Evolutionary conservation across 352 stramenopile species (phyloP).

Genomic region (Phytophthora pistaciae): DNA sequence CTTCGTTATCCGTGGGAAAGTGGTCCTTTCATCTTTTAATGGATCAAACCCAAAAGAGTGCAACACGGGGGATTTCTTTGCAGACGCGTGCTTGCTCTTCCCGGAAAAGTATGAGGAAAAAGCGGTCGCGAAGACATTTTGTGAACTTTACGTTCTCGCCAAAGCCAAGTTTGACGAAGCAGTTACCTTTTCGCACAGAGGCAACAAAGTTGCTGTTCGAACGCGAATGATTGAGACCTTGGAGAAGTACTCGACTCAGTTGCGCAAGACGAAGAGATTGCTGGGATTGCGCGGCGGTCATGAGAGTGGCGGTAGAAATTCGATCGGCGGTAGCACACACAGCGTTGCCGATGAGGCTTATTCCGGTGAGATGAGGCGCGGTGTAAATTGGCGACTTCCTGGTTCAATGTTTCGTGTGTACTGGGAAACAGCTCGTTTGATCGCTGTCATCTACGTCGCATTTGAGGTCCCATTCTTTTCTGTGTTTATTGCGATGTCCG

Average conservation of each 20-base stretch:
- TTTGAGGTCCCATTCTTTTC: slow-evolving; percentile 82
- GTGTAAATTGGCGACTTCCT: slow-evolving; percentile 53
- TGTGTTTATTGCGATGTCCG: slow-evolving; percentile 72
- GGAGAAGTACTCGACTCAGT: slow-evolving; percentile 71
- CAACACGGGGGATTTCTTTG: slow-evolving; percentile 76
- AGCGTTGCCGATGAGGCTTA: slow-evolving; percentile 2
- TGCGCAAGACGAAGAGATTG: slow-evolving; percentile 83
- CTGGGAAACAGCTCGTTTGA: slow-evolving; percentile 65
- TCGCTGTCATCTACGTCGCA: slow-evolving; percentile 58
- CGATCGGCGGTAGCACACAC: slow-evolving; percentile 7
- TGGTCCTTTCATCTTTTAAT: slow-evolving; percentile 65
- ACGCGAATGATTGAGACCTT: slow-evolving; percentile 56
- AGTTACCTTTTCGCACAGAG: slow-evolving; percentile 64
- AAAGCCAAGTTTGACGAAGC: slow-evolving; percentile 74
- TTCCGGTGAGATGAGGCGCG: slow-evolving; percentile 5
- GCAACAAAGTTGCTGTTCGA: slow-evolving; percentile 37
- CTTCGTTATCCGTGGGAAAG: slow-evolving; percentile 73
- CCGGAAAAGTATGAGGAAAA: slow-evolving; percentile 78
- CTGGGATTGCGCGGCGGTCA: slow-evolving; percentile 60
- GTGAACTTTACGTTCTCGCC: slow-evolving; percentile 80
- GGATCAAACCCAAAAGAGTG: slow-evolving; percentile 63
- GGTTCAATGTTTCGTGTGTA: slow-evolving; percentile 62
- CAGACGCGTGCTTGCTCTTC: slow-evolving; percentile 63
- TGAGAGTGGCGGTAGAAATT: slow-evolving; percentile 27
- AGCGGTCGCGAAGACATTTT: slow-evolving; percentile 82